These are phyloP conservation scores for Penicillium aurantiogriseum DNA, from an alignment of 2,329 filamentous ascomycete species.

Conservation along the genomic window DNA sequence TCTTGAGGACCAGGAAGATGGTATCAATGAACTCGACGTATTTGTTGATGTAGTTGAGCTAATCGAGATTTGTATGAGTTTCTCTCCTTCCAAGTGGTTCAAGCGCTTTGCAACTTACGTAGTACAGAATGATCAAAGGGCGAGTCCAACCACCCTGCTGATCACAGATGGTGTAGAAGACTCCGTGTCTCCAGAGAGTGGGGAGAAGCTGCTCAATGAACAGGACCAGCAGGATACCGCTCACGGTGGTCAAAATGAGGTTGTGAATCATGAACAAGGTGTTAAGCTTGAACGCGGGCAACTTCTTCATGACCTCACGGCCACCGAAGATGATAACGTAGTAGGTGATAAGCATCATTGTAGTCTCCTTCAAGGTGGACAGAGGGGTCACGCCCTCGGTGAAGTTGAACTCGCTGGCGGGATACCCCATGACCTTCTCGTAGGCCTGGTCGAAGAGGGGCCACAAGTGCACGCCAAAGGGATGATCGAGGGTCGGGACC, in stretches of 20 bases:
- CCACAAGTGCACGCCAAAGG: conserved; percentile 90
- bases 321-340: conserved; percentile 93
- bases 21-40: conserved; percentile 95
- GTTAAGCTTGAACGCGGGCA: conserved; percentile 82
- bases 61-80: conserved; percentile 40
- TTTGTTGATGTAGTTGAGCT: conserved; percentile 98
- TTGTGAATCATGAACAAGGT: conserved; percentile 93
- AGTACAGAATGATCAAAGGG: conserved; percentile 90
- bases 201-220: conserved; percentile 91
- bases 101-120: conserved; percentile 61
- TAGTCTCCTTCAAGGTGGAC: conserved; percentile 82
- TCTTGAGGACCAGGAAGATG: conserved; percentile 96
- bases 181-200: conserved; percentile 72
- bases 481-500: conserved; percentile 80
- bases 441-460: conserved; percentile 89
- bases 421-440: conserved; percentile 73
- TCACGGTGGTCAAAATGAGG: conserved; percentile 86
- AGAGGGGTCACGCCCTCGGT: conserved; percentile 77
- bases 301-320: conserved; percentile 85
- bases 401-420: conserved; percentile 83
- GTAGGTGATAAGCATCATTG: conserved; percentile 79
- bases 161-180: conserved; percentile 84
- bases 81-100: not conserved
- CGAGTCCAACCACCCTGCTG: conserved; percentile 86
- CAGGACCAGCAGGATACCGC: conserved; percentile 72